Percentiles rank a stretch among this genome's conserved stretches.
Conservation (phyloP, 441 rosid genomes). For the Gossypium lobatum region DNA sequence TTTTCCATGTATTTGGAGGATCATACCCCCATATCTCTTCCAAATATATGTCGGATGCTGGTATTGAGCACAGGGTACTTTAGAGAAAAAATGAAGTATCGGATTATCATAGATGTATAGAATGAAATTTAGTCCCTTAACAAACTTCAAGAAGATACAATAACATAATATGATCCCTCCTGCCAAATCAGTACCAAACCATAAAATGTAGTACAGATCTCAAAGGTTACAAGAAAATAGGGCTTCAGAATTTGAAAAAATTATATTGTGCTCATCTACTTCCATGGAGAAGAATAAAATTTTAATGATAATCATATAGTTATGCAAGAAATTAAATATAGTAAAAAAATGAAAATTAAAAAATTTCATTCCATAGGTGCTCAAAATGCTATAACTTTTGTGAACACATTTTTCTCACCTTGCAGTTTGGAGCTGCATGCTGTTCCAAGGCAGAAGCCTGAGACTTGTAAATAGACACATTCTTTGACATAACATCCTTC, state of each 20-base stretch:
- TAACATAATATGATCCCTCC: too few species aligned
- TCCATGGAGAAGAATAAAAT: background rate
- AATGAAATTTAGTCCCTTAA: too few species aligned
- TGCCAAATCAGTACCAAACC: too few species aligned
- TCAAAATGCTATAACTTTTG: background rate
- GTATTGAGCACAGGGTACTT: too few species aligned
- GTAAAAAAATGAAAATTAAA: background rate
- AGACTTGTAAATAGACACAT: conserved; percentile 90
- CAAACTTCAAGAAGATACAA: too few species aligned
- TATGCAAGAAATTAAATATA: background rate
- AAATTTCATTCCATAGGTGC: background rate
- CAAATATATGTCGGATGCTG: too few species aligned
- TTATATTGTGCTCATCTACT: background rate
- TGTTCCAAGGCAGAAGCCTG: conserved; percentile 91
- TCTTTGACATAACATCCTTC: conserved; percentile 90
- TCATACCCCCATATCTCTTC: too few species aligned
- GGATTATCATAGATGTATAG: too few species aligned
- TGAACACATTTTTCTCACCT: conserved; percentile 38
- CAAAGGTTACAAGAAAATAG: background rate
- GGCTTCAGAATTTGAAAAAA: background rate
- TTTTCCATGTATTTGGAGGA: too few species aligned
- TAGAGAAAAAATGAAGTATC: too few species aligned
- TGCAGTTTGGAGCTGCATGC: conserved; percentile 88
- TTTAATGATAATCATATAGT: background rate
- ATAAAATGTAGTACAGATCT: too few species aligned